Conservation (phyloP, 495 filamentous ascomycete species). For the Apodospora peruviana region DNA sequence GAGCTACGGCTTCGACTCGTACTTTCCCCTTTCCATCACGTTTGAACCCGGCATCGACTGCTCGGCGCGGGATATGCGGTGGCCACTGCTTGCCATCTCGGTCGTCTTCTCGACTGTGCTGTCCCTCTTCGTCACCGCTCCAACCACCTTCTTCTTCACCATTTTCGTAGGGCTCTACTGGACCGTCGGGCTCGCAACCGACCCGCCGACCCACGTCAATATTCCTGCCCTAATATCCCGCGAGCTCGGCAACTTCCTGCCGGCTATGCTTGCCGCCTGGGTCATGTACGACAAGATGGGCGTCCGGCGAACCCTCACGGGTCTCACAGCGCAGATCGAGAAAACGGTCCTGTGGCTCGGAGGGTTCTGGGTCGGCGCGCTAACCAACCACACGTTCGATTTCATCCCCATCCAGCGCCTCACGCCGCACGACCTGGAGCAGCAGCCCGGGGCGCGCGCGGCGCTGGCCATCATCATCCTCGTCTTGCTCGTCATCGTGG, state of each 20-base stretch:
- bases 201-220: constrained; percentile 58
- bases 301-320: constrained; percentile 42
- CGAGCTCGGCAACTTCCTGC: constrained; percentile 67
- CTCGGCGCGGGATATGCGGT: constrained; percentile 58
- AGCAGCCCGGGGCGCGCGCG: constrained; percentile 70
- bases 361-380: constrained; percentile 67
- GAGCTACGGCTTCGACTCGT: constrained; percentile 65
- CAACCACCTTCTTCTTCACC: constrained; percentile 65
- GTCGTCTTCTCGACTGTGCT: constrained; percentile 59
- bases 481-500: constrained; percentile 51
- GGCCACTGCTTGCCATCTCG: constrained; percentile 70
- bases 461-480: constrained; percentile 65
- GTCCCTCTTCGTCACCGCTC: constrained; percentile 63
- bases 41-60: constrained; percentile 50
- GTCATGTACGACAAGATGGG: constrained; percentile 70
- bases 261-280: constrained; percentile 67
- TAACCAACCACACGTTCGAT: constrained; percentile 81
- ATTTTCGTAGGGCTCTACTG: constrained; percentile 69
- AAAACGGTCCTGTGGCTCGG: constrained; percentile 72
- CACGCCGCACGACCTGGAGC: constrained; percentile 66
- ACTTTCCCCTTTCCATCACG: constrained; percentile 75
- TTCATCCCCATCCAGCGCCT: constrained; percentile 77
- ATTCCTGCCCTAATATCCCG: constrained; percentile 54
- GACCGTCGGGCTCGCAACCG: constrained; percentile 73
- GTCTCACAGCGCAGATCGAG: constrained; percentile 60